Evolutionary conservation across 2,329 filamentous ascomycete genomes (phyloP), one percentile per base, ranked within the genome.

Genomic region (Cyphellophora europaea): DNA sequence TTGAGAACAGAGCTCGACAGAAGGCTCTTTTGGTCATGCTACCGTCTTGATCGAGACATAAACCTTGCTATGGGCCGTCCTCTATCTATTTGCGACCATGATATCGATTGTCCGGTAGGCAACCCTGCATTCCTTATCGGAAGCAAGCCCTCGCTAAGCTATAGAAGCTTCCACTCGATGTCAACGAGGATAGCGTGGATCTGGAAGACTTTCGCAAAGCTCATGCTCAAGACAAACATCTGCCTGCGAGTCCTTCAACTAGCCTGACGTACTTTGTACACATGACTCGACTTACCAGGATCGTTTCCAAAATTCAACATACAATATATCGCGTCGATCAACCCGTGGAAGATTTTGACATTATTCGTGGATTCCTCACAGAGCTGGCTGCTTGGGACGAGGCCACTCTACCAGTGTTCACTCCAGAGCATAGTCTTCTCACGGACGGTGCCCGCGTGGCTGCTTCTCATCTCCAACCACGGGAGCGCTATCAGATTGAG

Each of bases 251-350:
- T 13, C 36, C 31, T 8, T 16, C 12, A 16, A 27, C 16, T 36
- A n/a, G n/a, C n/a, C n/a, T 38, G 30, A 18, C 30, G n/a, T 13
- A 16, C 21, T 34, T 38, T 13, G 30, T 34, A 3, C 36, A 38
- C 17, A 8, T 27, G 8, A n/a, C 27, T 11, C 5, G 31, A 4
- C 23, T 38, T 11, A 33, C 13, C 14, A 16, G 25, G 23, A 38
- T 38, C 19, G 31, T 16, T n/a, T 38, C 36, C 10, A 31, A 38
- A 6, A 34, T 38, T 18, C 36, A 38, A 17, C 30, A 34, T 16
- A 29, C 6, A 8, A 18, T 38, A 11, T 38, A 38, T 18, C 5
- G 36, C 3, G 36, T 38, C 10, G 36, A 38, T 23, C 16, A 30
- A 11, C 5, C 19, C 12, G 21, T 21, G 13, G 10, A 19, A 8